Evolutionary conservation across 2,329 filamentous ascomycete species (phyloP).

Genomic region (Penicillium corylophilum): DNA sequence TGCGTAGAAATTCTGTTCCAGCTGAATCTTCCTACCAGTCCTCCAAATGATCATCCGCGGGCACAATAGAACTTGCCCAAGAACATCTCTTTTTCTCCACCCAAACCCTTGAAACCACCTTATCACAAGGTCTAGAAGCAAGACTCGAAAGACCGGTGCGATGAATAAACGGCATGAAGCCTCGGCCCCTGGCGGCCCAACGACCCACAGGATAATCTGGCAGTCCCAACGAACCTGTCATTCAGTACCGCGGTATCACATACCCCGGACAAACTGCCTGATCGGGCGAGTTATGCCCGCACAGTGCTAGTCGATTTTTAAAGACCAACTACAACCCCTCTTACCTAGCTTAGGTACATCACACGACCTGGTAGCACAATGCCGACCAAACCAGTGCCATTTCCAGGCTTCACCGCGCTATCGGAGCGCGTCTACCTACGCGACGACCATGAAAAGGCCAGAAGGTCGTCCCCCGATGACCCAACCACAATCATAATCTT

Average conservation of each 20-base stretch:
- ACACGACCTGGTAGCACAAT: constrained; percentile 4
- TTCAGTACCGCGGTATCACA: not conserved
- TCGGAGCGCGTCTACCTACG: constrained; percentile 51
- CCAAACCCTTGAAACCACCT: no score
- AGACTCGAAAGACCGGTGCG: not conserved
- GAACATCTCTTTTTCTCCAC: no score
- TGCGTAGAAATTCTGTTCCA: no score
- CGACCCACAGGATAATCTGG: not conserved
- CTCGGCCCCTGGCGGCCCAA: not conserved
- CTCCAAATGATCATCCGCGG: no score
- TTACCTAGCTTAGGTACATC: not conserved
- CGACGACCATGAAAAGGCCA: constrained; percentile 18
- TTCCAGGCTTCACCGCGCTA: constrained; percentile 50
- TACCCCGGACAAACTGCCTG: not conserved
- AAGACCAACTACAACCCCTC: not conserved
- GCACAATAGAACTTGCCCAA: no score
- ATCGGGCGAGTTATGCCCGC: not conserved
- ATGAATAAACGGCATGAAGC: not conserved
- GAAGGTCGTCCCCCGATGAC: constrained; percentile 29
- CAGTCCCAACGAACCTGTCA: not conserved
- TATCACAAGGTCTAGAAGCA: not conserved
- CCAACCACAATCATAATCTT: constrained; percentile 47
- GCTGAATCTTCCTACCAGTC: no score
- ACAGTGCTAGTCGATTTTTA: not conserved
- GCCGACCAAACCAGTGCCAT: constrained; percentile 21